Evolutionary conservation across 306 rosid genomes (phyloP).

Genomic region (Sphenostylis stenocarpa): DNA sequence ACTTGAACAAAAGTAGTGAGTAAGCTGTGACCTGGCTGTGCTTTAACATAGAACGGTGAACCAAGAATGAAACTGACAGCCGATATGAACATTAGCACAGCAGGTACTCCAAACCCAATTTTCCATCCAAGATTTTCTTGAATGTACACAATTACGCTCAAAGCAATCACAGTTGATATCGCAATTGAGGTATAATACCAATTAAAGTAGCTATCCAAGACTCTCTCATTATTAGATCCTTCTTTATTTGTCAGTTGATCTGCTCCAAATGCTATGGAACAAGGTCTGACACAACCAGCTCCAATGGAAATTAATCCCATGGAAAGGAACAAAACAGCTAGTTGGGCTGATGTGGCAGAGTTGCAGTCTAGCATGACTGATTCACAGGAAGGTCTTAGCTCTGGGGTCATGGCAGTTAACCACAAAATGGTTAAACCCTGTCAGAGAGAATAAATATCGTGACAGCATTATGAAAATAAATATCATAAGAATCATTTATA

Average conservation of each 20-base stretch:
- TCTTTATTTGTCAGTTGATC: conserved; percentile 42
- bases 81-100: conserved; percentile 38
- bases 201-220: conserved; percentile 49
- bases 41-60: conserved; percentile 45
- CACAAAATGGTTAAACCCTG: conserved; percentile 51
- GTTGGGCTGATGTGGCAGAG: conserved; percentile 40
- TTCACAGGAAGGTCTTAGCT: conserved; percentile 39
- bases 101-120: conserved; percentile 53
- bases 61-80: conserved; percentile 43
- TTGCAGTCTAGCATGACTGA: conserved; percentile 11
- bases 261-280: conserved; percentile 65
- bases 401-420: conserved; percentile 51
- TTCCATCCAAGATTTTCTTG: conserved; percentile 61
- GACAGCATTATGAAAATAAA: background rate
- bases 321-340: conserved; percentile 40
- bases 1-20: conserved; percentile 42
- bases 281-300: conserved; percentile 61
- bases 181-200: conserved; percentile 50
- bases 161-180: conserved; percentile 33
- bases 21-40: conserved; percentile 28
- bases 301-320: conserved; percentile 54
- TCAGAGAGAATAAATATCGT: background rate
- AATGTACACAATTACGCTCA: conserved; percentile 41
- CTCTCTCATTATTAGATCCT: conserved; percentile 23
- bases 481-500: background rate